Evolutionary conservation across 2,329 filamentous ascomycete species (phyloP).

Genomic region (Botrytis fabae): DNA sequence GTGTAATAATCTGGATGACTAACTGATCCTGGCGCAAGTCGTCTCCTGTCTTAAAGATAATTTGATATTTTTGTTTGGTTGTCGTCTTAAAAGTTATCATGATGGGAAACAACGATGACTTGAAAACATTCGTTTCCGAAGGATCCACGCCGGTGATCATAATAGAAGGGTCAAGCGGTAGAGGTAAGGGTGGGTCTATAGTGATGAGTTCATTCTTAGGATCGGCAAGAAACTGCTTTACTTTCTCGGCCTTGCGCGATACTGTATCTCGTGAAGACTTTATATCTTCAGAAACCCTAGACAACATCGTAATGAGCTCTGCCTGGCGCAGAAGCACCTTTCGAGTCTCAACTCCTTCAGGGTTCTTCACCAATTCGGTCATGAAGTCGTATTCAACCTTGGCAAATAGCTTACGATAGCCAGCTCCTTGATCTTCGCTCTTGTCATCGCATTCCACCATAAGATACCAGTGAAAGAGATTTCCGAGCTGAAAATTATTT

Average conservation of each 20-base stretch:
- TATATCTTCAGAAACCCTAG: conserved; percentile 86
- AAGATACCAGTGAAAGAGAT: conserved; percentile 96
- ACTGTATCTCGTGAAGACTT: conserved; percentile 73
- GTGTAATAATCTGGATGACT: conserved; percentile 93
- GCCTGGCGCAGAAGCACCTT: conserved; percentile 81
- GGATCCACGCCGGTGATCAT: conserved; percentile 76
- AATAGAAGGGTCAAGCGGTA: conserved; percentile 85
- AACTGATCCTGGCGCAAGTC: conserved; percentile 96
- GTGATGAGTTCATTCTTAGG: conserved; percentile 82
- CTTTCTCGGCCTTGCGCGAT: conserved; percentile 74
- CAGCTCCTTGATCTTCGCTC: conserved; percentile 70
- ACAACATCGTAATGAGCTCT: conserved; percentile 82
- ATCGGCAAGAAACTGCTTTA: conserved; percentile 83
- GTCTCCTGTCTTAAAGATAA: conserved; percentile 97
- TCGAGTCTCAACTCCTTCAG: conserved; percentile 70
- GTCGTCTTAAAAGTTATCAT: conserved; percentile 87
- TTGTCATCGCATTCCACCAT: conserved; percentile 89
- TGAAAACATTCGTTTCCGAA: conserved; percentile 89
- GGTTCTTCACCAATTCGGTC: conserved; percentile 73
- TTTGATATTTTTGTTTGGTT: conserved; percentile 75
- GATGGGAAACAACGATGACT: conserved; percentile 89
- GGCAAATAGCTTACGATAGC: conserved; percentile 82
- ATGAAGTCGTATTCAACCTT: conserved; percentile 97
- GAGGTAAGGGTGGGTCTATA: conserved; percentile 82
- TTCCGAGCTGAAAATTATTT: conserved; percentile 85